A percentile compares a stretch with the other conserved stretches of the same genome.
Conservation (phyloP, 805 yeast species). For the Starmerella sp. region DNA sequence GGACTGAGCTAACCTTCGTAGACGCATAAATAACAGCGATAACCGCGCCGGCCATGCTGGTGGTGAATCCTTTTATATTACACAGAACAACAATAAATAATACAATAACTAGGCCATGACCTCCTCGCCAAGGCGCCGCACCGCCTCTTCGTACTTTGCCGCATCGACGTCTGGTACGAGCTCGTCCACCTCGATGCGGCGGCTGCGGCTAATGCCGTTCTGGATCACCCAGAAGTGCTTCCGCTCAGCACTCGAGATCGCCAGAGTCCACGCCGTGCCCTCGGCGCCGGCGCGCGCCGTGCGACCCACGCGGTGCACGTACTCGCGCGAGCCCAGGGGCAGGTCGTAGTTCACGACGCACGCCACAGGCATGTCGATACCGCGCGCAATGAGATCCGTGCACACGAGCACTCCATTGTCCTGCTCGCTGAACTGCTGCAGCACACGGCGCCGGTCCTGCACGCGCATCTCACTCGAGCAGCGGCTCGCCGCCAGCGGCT, state of each 20-base stretch:
- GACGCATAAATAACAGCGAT: neutral
- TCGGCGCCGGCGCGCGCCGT: constrained; percentile 82
- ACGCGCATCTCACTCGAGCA: constrained; percentile 32
- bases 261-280: constrained; percentile 66
- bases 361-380: constrained; percentile 67
- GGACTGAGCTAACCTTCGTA: constrained; percentile 24
- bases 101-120: neutral
- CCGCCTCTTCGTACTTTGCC: constrained; percentile 35
- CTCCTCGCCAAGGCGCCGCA: constrained; percentile 37
- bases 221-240: constrained; percentile 35
- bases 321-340: constrained; percentile 80
- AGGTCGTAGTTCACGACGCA: constrained; percentile 82
- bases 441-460: constrained; percentile 42
- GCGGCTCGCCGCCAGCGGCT: constrained; percentile 21
- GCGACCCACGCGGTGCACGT: constrained; percentile 93
- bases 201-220: constrained; percentile 24
- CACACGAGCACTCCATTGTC: constrained; percentile 45
- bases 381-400: constrained; percentile 93
- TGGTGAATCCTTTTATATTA: too few relatives aligned
- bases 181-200: constrained; percentile 23
- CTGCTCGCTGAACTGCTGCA: constrained; percentile 49
- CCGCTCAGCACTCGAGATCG: constrained; percentile 69
- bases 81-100: neutral
- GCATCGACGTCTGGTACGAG: constrained; percentile 32
- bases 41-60: too few relatives aligned